A percentile compares a stretch with the other conserved stretches of the same genome.
Evolutionary conservation across 805 yeast genomes (phyloP).

Genomic region (Jamesozyma piceae): DNA sequence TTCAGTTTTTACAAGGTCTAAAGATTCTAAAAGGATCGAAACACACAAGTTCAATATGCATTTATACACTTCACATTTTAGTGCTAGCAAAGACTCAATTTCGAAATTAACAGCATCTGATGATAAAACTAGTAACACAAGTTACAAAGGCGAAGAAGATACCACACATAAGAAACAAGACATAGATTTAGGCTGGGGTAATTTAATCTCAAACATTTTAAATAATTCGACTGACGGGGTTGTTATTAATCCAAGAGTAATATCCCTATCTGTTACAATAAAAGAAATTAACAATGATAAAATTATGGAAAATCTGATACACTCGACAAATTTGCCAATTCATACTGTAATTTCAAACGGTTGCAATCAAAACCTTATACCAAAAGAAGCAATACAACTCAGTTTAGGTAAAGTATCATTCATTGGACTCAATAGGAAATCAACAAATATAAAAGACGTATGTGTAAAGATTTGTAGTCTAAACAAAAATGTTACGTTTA

Average conservation of each 20-base stretch:
- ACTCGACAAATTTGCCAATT: constrained; percentile 26
- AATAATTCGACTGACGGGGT: constrained; percentile 66
- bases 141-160: background rate
- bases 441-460: constrained; percentile 18
- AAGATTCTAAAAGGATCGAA: constrained; percentile 50
- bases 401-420: constrained; percentile 39
- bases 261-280: constrained; percentile 54
- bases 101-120: too few relatives aligned
- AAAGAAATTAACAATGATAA: constrained; percentile 57
- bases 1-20: constrained; percentile 58
- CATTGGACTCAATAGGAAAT: constrained; percentile 7
- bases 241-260: constrained; percentile 76
- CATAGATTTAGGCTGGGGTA: constrained; percentile 76
- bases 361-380: constrained; percentile 53
- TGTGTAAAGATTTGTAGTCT: constrained; percentile 27
- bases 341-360: constrained; percentile 40
- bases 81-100: constrained; percentile 10
- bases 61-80: constrained; percentile 51
- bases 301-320: background rate
- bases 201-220: constrained; percentile 66
- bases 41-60: constrained; percentile 64
- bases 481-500: constrained; percentile 43
- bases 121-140: background rate
- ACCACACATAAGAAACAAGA: background rate
- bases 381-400: constrained; percentile 53